Percentiles rank a stretch among this genome's conserved stretches.
Evolutionary conservation across 352 stramenopile species (phyloP).

Genomic region (Bremia lactucae): DNA sequence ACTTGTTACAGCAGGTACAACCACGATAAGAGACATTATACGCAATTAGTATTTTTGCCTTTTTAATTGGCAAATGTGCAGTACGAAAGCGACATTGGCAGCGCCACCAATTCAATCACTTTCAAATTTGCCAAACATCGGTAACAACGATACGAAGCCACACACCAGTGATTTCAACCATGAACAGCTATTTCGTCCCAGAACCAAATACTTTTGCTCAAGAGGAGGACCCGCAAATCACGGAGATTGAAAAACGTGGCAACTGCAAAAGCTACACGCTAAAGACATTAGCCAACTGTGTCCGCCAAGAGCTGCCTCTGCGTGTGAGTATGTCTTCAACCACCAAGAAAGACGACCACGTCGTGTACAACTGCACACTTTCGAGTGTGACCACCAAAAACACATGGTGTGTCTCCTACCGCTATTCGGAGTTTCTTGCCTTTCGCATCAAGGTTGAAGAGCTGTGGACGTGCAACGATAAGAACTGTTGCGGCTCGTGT

Average conservation of each 20-base stretch:
- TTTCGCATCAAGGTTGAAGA: slow-evolving; percentile 50
- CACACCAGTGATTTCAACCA: slow-evolving; percentile 1
- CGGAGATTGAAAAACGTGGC: slow-evolving; percentile 16
- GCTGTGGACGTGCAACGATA: slow-evolving; percentile 36
- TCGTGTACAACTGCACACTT: slow-evolving; percentile 42
- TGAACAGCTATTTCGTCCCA: slow-evolving; percentile 25
- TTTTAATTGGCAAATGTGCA: neutral
- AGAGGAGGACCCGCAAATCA: slow-evolving; percentile 10
- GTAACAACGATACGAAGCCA: neutral
- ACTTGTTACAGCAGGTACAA: neutral
- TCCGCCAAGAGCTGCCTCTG: slow-evolving; percentile 37
- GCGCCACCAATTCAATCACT: slow-evolving; percentile 12
- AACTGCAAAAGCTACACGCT: slow-evolving; percentile 39
- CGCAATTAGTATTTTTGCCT: neutral
- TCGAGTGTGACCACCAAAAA: slow-evolving; percentile 38
- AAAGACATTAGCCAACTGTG: slow-evolving; percentile 31
- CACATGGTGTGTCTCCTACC: slow-evolving; percentile 41
- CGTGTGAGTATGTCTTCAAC: slow-evolving; percentile 30
- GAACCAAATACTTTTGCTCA: slow-evolving; percentile 14
- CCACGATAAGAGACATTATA: neutral
- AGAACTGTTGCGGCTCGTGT: slow-evolving; percentile 53
- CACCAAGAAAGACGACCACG: slow-evolving; percentile 34
- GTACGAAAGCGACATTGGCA: slow-evolving; percentile 1
- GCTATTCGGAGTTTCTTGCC: slow-evolving; percentile 51
- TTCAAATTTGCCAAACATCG: slow-evolving; percentile 7